Evolutionary conservation across 2,329 filamentous ascomycete genomes (phyloP).

Genomic region (Alternaria brassicae): DNA sequence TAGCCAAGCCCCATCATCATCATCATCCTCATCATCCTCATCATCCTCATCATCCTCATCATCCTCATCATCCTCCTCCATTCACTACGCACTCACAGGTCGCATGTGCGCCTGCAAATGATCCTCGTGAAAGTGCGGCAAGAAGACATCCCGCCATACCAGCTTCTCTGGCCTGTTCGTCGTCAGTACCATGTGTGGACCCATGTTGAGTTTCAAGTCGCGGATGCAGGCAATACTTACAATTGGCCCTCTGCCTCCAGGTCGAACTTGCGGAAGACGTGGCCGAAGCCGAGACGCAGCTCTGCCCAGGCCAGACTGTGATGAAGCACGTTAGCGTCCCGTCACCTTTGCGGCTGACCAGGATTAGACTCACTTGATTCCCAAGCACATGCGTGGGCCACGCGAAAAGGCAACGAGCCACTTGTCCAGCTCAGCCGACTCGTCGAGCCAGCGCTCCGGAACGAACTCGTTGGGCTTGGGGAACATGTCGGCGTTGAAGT

Average conservation of each 20-base stretch:
- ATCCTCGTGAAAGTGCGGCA: slow-evolving; percentile 30
- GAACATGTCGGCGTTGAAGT: slow-evolving; percentile 44
- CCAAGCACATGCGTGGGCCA: slow-evolving; percentile 45
- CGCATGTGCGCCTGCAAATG: slow-evolving; percentile 29
- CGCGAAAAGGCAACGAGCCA: slow-evolving; percentile 47
- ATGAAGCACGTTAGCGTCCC: not conserved
- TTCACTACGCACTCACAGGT: slow-evolving; percentile 2
- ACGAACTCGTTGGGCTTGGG: slow-evolving; percentile 37
- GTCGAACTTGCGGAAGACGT: slow-evolving; percentile 43
- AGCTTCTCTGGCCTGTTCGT: slow-evolving; percentile 25
- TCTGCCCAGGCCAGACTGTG: slow-evolving; percentile 45
- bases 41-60: too few relatives aligned
- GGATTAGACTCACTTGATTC: slow-evolving; percentile 34
- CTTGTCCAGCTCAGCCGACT: slow-evolving; percentile 35
- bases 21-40: too few relatives aligned
- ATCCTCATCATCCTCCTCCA: not conserved
- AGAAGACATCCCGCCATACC: slow-evolving; percentile 30
- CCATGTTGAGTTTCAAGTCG: not conserved
- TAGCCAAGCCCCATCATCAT: too few relatives aligned
- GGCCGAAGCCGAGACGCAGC: slow-evolving; percentile 40
- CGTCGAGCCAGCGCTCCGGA: slow-evolving; percentile 43
- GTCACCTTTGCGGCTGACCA: not conserved
- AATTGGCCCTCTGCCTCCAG: slow-evolving; percentile 29
- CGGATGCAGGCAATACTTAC: slow-evolving; percentile 18
- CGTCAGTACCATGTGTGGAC: slow-evolving; percentile 5